A percentile compares a stretch with the other conserved stretches of the same genome.
Evolutionary conservation across 345 rosid species (phyloP).

Genomic region (Angophora floribunda): DNA sequence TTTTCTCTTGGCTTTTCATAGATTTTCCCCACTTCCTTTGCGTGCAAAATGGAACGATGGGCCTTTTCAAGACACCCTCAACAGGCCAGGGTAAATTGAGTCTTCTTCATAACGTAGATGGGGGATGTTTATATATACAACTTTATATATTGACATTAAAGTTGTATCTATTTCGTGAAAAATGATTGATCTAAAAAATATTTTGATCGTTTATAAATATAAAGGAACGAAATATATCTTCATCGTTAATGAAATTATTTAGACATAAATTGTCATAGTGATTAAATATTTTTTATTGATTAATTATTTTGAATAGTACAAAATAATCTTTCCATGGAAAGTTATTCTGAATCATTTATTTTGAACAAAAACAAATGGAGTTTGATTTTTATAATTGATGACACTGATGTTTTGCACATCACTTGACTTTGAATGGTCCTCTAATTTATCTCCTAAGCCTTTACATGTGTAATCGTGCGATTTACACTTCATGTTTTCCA

Average conservation of each 20-base stretch:
- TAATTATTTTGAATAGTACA: background rate
- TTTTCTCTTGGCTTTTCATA: background rate
- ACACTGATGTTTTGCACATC: background rate
- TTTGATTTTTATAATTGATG: background rate
- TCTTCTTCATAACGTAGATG: background rate
- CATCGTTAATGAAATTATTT: accelerated
- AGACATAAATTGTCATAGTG: background rate
- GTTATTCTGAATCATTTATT: accelerated
- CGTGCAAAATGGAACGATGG: background rate
- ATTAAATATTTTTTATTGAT: background rate
- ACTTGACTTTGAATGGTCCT: background rate
- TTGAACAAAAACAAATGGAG: background rate
- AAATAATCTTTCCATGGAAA: background rate
- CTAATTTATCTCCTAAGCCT: background rate
- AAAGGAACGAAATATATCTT: background rate
- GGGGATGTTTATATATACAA: background rate
- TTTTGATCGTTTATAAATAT: background rate
- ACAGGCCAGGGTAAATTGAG: accelerated
- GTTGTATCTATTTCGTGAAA: accelerated
- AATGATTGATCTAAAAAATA: background rate
- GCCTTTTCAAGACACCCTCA: background rate
- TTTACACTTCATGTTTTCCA: background rate
- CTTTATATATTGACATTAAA: background rate
- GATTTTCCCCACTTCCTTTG: accelerated
- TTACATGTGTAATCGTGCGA: background rate